These are phyloP conservation scores for Iberis amara DNA, from an alignment of 441 rosid genomes.

Conservation along the genomic window DNA sequence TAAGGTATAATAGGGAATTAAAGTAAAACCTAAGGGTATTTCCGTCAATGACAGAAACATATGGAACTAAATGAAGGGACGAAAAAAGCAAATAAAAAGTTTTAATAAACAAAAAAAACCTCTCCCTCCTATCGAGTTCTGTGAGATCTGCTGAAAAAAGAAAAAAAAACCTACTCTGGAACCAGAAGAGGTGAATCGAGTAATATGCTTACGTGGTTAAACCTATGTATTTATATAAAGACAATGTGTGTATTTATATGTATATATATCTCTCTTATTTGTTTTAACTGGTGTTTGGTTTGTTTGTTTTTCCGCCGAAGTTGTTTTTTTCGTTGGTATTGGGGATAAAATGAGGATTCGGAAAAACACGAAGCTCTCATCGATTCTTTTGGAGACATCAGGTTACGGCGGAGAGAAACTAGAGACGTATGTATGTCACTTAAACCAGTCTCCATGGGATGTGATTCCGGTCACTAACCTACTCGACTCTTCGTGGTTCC, in stretches of 20 bases:
- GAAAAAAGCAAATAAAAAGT: neutral
- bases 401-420: conserved; percentile 30
- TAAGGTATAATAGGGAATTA: neutral
- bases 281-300: conserved; percentile 1
- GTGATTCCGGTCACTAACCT: conserved; percentile 44
- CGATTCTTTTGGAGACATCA: conserved; percentile 40
- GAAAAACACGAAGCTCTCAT: conserved; percentile 63
- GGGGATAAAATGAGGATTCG: conserved; percentile 75
- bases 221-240: too few species aligned
- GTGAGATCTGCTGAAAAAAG: conserved; percentile 58
- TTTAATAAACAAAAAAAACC: neutral
- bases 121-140: conserved; percentile 52
- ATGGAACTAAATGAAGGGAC: neutral
- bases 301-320: neutral
- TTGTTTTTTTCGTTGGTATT: neutral
- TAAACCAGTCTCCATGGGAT: conserved; percentile 99
- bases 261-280: neutral
- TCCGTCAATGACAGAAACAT: neutral
- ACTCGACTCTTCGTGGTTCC: neutral
- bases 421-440: conserved; percentile 59
- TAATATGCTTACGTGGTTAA: conserved; percentile 25
- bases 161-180: conserved; percentile 17
- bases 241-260: too few species aligned
- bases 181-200: conserved; percentile 25
- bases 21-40: neutral